phyloP scores from a whole-genome alignment of 2,329 filamentous ascomycete species.

The Calonectria crousiana region DNA sequence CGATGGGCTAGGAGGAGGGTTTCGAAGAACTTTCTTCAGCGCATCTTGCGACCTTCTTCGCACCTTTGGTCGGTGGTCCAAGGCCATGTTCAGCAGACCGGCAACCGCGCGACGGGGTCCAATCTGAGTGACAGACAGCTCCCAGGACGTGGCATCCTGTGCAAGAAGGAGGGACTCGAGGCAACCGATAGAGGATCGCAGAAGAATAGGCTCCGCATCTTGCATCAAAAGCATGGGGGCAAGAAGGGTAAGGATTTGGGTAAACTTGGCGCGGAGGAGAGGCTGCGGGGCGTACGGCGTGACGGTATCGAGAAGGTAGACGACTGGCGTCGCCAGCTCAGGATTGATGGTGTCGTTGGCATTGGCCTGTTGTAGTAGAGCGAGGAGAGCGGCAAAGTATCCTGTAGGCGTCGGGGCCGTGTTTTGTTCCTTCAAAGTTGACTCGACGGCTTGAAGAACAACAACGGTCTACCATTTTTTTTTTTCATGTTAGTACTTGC shows the following conservation, averaged over 20 bases:
- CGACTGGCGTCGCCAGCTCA: conserved; percentile 85
- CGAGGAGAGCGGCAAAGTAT: conserved; percentile 95
- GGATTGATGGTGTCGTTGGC: conserved; percentile 78
- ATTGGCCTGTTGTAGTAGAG: conserved; percentile 84
- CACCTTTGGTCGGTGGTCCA: conserved; percentile 93
- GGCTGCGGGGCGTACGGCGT: conserved; percentile 87
- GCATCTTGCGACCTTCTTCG: conserved; percentile 94
- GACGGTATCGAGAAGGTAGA: conserved; percentile 95
- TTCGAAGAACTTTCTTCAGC: conserved; percentile 83
- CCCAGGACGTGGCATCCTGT: conserved; percentile 90
- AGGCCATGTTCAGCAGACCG: conserved; percentile 84
- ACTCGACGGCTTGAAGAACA: conserved; percentile 91
- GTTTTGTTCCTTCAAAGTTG: conserved; percentile 90
- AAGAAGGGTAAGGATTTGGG: conserved; percentile 88
- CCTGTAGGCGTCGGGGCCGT: conserved; percentile 86
- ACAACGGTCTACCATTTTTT: conserved; percentile 74
- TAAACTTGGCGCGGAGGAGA: conserved; percentile 93
- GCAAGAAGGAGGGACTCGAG: conserved; percentile 91
- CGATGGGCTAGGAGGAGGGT: conserved; percentile 89
- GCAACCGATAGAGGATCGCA: conserved; percentile 91
- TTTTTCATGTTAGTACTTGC: conserved; percentile 17
- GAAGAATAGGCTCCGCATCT: conserved; percentile 87
- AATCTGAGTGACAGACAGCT: conserved; percentile 83
- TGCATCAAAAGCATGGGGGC: conserved; percentile 84
- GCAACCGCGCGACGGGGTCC: conserved; percentile 89